Evolutionary conservation across 768 basidiomycete genomes (phyloP).

Genomic region (Tulasnella sp.): DNA sequence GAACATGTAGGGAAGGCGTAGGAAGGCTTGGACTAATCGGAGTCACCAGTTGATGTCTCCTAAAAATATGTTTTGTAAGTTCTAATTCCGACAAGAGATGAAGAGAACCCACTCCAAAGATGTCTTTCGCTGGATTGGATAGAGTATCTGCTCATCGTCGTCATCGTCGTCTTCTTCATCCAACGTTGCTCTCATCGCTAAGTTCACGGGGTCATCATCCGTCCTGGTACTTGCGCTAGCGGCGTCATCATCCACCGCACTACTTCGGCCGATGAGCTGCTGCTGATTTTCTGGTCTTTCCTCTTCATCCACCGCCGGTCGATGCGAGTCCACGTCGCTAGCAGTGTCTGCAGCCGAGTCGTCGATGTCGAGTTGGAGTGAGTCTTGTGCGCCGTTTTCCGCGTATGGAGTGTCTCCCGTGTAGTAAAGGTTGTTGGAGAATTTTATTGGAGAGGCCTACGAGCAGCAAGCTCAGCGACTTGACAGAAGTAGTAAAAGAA

Average conservation of each 20-base stretch:
- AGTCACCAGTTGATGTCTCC: not conserved
- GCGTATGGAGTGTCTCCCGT: not conserved
- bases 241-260: conserved; percentile 43
- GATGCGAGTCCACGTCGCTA: not conserved
- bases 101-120: not conserved
- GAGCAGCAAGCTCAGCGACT: not conserved
- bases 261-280: conserved; percentile 3
- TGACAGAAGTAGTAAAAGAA: not conserved
- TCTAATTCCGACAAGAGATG: not conserved
- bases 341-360: not conserved
- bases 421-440: not conserved
- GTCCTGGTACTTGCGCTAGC: conserved; percentile 60
- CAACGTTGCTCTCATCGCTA: conserved; percentile 35
- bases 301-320: conserved; percentile 1
- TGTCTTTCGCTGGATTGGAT: not conserved
- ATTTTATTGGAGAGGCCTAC: conserved; percentile 1
- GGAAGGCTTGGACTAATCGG: not conserved
- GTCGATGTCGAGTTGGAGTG: not conserved
- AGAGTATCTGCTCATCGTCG: conserved; percentile 28
- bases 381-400: not conserved
- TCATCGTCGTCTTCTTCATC: conserved; percentile 39
- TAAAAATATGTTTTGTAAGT: not conserved
- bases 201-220: conserved; percentile 69
- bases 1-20: not conserved
- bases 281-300: not conserved